Base-by-base conservation (phyloP, 2,329 filamentous ascomycete species). In the Verticillium longisporum region DNA sequence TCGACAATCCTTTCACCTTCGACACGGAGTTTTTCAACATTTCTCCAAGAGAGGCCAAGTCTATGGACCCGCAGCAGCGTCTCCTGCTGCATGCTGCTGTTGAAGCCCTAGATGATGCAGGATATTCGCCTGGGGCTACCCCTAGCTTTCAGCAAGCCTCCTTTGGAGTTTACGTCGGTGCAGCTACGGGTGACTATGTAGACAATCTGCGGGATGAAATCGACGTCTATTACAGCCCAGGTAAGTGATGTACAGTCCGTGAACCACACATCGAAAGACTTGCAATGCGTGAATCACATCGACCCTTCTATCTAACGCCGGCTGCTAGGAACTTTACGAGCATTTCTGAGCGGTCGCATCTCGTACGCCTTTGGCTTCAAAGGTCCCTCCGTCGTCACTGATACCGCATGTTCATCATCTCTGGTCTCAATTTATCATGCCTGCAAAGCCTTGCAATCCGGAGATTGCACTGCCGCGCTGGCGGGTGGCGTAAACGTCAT, bases 1-100 rank as follows among this genome's bases (percentile, higher is more conserved):
- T 70, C 14, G 56, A 67, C 6, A 61, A 66, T 13, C 45, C 57
- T 7, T 66, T 68, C 33, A 59, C 61, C 1, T 77, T 77, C 59
- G 77, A 80, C 62, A 67, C 74, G 32, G 63, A 67, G 1, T 80
- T 79, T 68, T 80, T 80, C 69, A 70, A 71, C 34, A 73, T 73
- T n/a, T 67, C 60, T 6, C 63, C 67, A 1, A 63, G 66, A 2
- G 73, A 74, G 60, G 67, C 66, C 1, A 66, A 66, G 9, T 64
- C 69, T 3, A 71, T 74, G 62, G 73, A 75, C 58, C 73, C 73
- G 6, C 67, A 70, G 38, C 72, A 74, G 33, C 69, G 73, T 2
- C 59, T 72, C 2, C 50, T 71, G 3, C 67, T 75, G 1, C 73
- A 78, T 58, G 70, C 70, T 1, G 70, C 74, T 1, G 76, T 74